Base-by-base conservation (phyloP, 768 basidiomycete genomes). In the Artomyces pyxidatus region DNA sequence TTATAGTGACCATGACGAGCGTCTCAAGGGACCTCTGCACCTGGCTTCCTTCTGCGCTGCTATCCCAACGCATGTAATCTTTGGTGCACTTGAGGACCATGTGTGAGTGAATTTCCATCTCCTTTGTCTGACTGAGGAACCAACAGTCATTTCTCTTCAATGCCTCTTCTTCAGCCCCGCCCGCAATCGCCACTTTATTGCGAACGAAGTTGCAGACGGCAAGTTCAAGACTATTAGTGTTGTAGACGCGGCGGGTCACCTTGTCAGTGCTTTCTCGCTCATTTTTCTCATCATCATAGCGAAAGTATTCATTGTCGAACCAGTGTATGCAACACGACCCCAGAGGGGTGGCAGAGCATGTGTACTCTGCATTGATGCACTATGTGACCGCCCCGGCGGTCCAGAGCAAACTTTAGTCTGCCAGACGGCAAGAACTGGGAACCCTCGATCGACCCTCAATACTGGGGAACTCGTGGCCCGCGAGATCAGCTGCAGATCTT, bases 51-150 rank as follows among this genome's bases (percentile, higher is more conserved):
- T 55, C 35, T 55, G 54, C 51, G 46, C 27, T 22, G 47, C 49
- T 5, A 45, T 53, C n/a, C 54, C 51, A 2, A 49, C 52, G 12
- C 48, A 55, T 42, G 45, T 37, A n/a, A 19, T 55, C n/a, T 53
- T 55, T 4, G 54, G 54, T 16, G 37, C 16, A 14, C 43, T 48
- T 14, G 35, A 40, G 5, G 54, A 55, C 45, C 10, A 48, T 4
- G 12, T 29, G 54, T 54, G 28, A 42, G 54, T 22, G 3, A 28
- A n/a, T 16, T 22, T 25, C 17, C 12, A 19, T n/a, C 27, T 9
- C 16, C 21, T 42, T 23, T 16, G 38, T 11, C 12, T 16, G 16
- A 25, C 11, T 4, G 8, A n/a, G 12, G n/a, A 23, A 7, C 16
- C 26, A 11, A 23, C n/a, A n/a, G 10, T 14, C 26, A 17, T 35